phyloP scores from a whole-genome alignment of 2,329 filamentous ascomycete genomes.

The Simplicillium sp. region DNA sequence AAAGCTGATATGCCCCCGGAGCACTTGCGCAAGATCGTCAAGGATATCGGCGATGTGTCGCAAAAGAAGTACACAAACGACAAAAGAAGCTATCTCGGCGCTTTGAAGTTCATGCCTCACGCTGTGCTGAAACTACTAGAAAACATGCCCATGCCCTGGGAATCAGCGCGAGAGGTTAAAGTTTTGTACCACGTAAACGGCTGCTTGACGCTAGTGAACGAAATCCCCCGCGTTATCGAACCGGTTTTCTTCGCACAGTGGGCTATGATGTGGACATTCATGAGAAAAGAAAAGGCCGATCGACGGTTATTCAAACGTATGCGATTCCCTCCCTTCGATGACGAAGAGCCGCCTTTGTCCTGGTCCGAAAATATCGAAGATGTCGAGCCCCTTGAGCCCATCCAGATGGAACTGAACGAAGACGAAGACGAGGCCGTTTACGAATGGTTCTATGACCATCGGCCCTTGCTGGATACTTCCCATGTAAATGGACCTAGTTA shows the following conservation, averaged over 20 bases:
- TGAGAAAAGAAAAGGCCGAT: slow-evolving; percentile 97
- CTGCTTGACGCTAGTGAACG: slow-evolving; percentile 92
- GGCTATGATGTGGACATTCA: slow-evolving; percentile 99
- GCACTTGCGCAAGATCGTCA: slow-evolving; percentile 95
- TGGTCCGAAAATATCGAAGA: slow-evolving; percentile 99
- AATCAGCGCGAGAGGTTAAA: slow-evolving; percentile 91
- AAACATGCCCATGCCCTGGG: slow-evolving; percentile 99
- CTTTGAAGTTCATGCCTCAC: slow-evolving; percentile 98
- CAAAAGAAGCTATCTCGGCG: slow-evolving; percentile 94
- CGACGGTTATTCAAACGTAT: slow-evolving; percentile 95
- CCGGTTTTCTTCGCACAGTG: slow-evolving; percentile 97
- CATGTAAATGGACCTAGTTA: slow-evolving; percentile 97
- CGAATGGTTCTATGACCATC: slow-evolving; percentile 97
- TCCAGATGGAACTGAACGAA: slow-evolving; percentile 97
- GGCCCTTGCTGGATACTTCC: slow-evolving; percentile 78
- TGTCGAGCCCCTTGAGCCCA: slow-evolving; percentile 92
- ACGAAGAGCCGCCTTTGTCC: slow-evolving; percentile 92
- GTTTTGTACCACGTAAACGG: slow-evolving; percentile 98
- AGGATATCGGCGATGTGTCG: slow-evolving; percentile 96
- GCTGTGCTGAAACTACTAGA: slow-evolving; percentile 93
- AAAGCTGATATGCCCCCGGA: slow-evolving; percentile 98
- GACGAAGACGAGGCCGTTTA: slow-evolving; percentile 83
- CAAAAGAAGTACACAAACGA: slow-evolving; percentile 99
- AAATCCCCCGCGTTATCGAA: slow-evolving; percentile 92
- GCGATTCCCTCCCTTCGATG: slow-evolving; percentile 97